Evolutionary conservation across 139 green algal species (phyloP), one percentile per base, ranked within the genome.

Genomic region (Yamagishiella unicocca): DNA sequence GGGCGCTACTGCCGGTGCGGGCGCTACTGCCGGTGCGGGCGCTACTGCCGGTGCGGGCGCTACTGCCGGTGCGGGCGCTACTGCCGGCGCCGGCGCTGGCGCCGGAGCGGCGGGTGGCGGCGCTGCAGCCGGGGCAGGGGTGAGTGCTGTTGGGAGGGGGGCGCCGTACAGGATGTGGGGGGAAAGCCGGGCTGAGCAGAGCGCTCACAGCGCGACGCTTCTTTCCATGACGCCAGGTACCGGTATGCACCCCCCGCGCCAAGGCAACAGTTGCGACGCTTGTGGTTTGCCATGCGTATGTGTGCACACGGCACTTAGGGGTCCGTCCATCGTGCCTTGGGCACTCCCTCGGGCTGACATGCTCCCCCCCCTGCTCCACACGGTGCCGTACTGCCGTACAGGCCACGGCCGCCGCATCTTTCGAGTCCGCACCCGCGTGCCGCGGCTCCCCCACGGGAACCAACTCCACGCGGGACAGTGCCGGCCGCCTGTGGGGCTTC

Each of bases 401-500:
- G 12, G 50, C 24, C 25, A 25, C 70, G 0, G 19, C 40, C 42
- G 24, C 22, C 17, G 29, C 42, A 4, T 42, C 43, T 21, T 80
- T 62, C 29, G 72, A 62, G 43, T 19, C 0, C 27, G 72, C 72
- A 7, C 42, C 72, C 42, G 43, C 29, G 42, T 80, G 72, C 72
- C 27, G 72, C 27, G 72, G 82, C 50, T 40, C 43, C n/a, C 82
- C 67, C 33, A 54, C 71, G 8, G 25, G 55, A 2, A 55, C 35
- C 50, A 61, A 68, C 66, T 45, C 24, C 67, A 80, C 46, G 17
- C 25, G 33, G 22, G 82, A 87, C 66, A 10, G 1, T 4, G 19
- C 12, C 4, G 82, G 82, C 46, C 82, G 82, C 0, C 82, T 87
- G 82, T 87, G 82, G 82, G 82, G 82, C 82, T 87, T 33, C 82